Conservation (phyloP, 352 stramenopile species). For the Peronospora belbahrii region DNA sequence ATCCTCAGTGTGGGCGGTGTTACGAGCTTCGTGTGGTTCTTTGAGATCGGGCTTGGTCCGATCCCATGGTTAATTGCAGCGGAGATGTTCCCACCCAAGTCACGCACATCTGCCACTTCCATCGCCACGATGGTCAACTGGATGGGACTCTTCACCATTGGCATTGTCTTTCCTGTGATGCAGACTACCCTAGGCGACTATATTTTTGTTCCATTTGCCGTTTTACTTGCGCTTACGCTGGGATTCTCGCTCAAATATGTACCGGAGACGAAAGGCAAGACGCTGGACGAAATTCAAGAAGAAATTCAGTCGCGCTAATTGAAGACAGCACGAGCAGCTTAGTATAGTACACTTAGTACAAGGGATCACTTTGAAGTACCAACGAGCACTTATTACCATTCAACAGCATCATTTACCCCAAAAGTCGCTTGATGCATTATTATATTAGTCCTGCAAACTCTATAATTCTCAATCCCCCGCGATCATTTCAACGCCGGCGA, state of each 20-base stretch:
- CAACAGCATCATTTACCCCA: not conserved
- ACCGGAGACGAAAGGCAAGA: constrained; percentile 88
- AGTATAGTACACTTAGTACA: not conserved
- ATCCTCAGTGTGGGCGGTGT: constrained; percentile 47
- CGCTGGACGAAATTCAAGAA: constrained; percentile 51
- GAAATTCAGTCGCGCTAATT: constrained; percentile 30
- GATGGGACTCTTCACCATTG: constrained; percentile 91
- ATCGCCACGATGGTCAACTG: constrained; percentile 93
- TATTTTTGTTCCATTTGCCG: constrained; percentile 87
- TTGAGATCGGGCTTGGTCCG: constrained; percentile 70
- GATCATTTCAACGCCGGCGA: constrained; percentile 48
- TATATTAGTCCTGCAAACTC: not conserved
- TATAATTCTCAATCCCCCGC: constrained; percentile 14
- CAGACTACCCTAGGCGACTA: constrained; percentile 70
- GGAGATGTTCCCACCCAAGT: constrained; percentile 93
- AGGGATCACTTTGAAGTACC: not conserved
- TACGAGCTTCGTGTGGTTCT: constrained; percentile 72
- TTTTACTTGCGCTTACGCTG: constrained; percentile 53
- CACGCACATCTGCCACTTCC: constrained; percentile 85
- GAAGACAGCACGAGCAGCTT: not conserved
- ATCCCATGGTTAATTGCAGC: constrained; percentile 95
- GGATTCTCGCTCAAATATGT: constrained; percentile 76
- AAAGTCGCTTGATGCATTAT: not conserved
- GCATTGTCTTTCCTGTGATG: constrained; percentile 89
- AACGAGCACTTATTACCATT: not conserved